Evolutionary conservation across 1,284 basidiomycete genomes (phyloP), one percentile per base, ranked within the genome.

Genomic region (Ustilago loliicola): DNA sequence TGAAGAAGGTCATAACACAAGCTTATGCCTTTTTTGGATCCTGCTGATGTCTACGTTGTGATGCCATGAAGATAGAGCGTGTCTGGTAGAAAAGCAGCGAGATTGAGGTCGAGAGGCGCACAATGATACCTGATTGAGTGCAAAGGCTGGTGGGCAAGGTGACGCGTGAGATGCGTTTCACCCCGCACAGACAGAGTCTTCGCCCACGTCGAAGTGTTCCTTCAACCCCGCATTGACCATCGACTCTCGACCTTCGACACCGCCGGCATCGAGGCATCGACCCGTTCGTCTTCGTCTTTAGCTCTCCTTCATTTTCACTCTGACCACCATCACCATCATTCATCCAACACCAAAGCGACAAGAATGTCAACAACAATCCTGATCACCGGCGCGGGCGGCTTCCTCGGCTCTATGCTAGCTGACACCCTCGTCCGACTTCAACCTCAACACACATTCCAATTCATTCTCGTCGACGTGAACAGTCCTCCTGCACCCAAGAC

Each of bases 381-480:
- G 10, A 80, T 80, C 61, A 80, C 79, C 0, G 79, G 79, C 25
- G 79, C 77, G 19, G 77, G 79, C 8, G 79, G 79, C 8, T 80
- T 69, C 34, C 64, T 80, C 1, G 79, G 79, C 47, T 79, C 77
- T 21, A 45, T 79, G 32, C 57, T 80, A 19, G 66, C 79, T 29
- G 68, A 63, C 21, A 77, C 61, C 6, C 52, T 80, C 19, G 59
- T 77, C 7, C 54, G 56, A 6, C 57, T 57, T 1, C 61, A 76
- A 29, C 72, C 79, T 1, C 25, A 70, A 2, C 48, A 58, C 11
- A 61, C 30, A 2, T 80, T 73, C 50, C 52, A 67, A 45, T 79
- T 80, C 61, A 77, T 80, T 42, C 72, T 80, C 0, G 69, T 63
- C 48, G 79, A 80, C 27, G 66, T 79, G 7, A 42, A 53, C 13